Base-by-base conservation (phyloP, 129 eudicot species). In the Arctium minus region DNA sequence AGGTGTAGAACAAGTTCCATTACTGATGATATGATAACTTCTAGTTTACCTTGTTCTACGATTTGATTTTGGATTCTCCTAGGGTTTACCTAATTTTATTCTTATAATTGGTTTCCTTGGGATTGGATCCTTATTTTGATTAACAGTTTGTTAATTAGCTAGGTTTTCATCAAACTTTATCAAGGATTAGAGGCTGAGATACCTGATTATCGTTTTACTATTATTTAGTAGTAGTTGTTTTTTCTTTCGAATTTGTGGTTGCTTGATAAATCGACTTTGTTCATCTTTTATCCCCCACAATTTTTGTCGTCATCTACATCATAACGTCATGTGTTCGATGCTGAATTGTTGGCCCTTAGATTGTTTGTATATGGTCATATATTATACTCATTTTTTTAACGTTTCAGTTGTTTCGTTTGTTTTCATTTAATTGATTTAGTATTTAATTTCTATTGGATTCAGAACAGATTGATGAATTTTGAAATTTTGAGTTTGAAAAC, bases 241-340 rank as follows among this genome's bases (percentile, higher is more conserved):
- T 53, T 70, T 74, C 6, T 39, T 18, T 53, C 15, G 68, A 40
- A 17, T 84, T n/a, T 48, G 67, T 48, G 75, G 68, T 76, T 76
- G 74, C 68, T 80, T 74, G 77, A 22, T 69, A 29, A 42, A 69
- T 82, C 81, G 48, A 69, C 35, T 68, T 67, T 75, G 33, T 84
- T 79, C 35, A 44, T 84, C 44, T 80, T 37, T 32, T 33, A 38
- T 67, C 18, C 76, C 38, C 30, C 27, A 56, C 9, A 46, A 42
- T 15, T 48, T 78, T 85, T 80, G 85, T 80, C 74, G 38, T 85
- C 50, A 44, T 85, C 32, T 70, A 8, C 39, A 80, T 17, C 74
- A 38, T 53, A 40, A 74, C 15, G 33, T 73, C 64, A 73, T 85
- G 56, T 50, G 44, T 70, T 78, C 18, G 73, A 65, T 78, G 50